A percentile compares a stretch with the other conserved stretches of the same genome.
Evolutionary conservation across 2,329 filamentous ascomycete species (phyloP).

Genomic region (Cladophialophora immunda): DNA sequence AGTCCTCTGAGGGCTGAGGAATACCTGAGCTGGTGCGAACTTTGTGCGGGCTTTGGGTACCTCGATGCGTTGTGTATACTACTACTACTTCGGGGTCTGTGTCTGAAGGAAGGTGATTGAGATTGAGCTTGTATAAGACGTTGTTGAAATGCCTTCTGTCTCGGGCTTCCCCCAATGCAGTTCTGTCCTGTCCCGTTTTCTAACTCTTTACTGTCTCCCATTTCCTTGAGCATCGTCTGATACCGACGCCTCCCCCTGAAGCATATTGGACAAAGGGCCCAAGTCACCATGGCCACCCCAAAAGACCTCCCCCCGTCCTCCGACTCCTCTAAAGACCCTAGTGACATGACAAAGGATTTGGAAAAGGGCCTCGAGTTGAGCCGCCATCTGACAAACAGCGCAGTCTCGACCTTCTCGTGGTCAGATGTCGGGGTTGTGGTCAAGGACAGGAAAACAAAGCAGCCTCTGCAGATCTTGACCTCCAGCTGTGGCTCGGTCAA

Average conservation of each 20-base stretch:
- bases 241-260: neutral
- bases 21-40: neutral
- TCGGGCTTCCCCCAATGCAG: neutral
- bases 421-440: slow-evolving; percentile 73
- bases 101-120: neutral
- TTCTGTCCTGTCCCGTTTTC: neutral
- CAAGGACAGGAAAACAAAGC: slow-evolving; percentile 73
- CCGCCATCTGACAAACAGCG: slow-evolving; percentile 68
- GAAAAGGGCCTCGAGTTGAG: slow-evolving; percentile 37
- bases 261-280: neutral
- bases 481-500: slow-evolving; percentile 70
- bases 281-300: neutral
- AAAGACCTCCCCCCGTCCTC: neutral
- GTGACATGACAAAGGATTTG: slow-evolving; percentile 15
- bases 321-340: neutral
- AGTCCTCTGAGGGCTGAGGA: neutral
- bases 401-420: slow-evolving; percentile 73
- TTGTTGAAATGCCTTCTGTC: neutral
- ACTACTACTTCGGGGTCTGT: neutral
- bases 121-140: neutral
- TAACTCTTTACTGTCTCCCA: neutral
- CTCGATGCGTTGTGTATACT: neutral
- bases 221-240: neutral
- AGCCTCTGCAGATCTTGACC: slow-evolving; percentile 69
- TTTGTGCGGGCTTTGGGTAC: neutral